Base-by-base conservation (phyloP, 2,329 filamentous ascomycete species). In the Stemphylium beticola region DNA sequence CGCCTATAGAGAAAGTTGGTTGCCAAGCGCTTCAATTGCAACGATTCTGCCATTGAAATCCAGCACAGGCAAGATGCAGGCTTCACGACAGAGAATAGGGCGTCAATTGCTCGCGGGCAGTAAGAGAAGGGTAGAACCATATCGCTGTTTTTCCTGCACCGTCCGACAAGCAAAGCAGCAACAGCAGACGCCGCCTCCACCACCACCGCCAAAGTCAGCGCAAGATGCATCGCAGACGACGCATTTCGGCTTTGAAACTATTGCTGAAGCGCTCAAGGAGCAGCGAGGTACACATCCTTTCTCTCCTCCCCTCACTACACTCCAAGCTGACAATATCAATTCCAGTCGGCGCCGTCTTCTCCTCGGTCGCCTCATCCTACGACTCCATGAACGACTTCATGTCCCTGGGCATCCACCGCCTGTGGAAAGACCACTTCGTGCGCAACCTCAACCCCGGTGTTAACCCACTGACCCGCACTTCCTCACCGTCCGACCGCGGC, bases 331-430 rank as follows among this genome's bases (percentile, higher is more conserved):
- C 39, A 69, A 76, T 79, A 29, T 29, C 14, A 20, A n/a, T 8
- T 6, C 2, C 17, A 82, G 93, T 97, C 36, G 90, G 90, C 56
- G 87, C 85, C 37, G 95, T 99, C 54, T 99, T 99, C 80, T 93
- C 91, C 76, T 97, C 90, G 64, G 95, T 99, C 36, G 95, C 95
- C 64, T 87, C 91, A 60, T 92, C 90, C 15, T 99, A 99, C 79
- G 95, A 99, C 77, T 89, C 88, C 59, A 99, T 99, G 95, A 99
- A 99, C 79, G 95, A 99, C 76, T 84, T 98, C 65, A 99, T 99
- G 95, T 98, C 95, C 7, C 85, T 99, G 42, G 95, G 95, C 50
- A 93, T 96, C 78, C 95, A 99, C 77, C 90, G 95, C 38, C 81
- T 99, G 33, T 99, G 95, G 95, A 99, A 90, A 81, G 93, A 98